A percentile compares a stretch with the other conserved stretches of the same genome.
These are phyloP conservation scores for Persicaria maculosa DNA, from an alignment of 148 eudicot genomes.

Conservation along the genomic window DNA sequence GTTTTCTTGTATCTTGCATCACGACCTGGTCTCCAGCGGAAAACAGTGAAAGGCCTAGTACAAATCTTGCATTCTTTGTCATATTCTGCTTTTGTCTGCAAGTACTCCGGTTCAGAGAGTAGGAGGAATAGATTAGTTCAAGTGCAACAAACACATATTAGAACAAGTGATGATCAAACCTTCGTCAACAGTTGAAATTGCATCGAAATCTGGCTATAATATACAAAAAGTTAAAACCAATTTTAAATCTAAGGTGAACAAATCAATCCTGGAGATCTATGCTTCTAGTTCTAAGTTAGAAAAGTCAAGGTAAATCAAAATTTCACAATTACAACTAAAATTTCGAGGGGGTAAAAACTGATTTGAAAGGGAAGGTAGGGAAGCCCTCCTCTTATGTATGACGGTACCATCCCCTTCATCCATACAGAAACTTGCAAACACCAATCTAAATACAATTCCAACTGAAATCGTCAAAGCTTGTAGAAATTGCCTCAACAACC, in stretches of 20 bases:
- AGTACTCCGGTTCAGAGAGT: background rate
- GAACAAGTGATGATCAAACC: background rate
- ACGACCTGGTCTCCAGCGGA: slow-evolving; percentile 98
- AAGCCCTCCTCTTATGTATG: background rate
- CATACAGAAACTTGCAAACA: background rate
- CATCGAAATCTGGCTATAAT: background rate
- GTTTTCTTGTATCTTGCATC: slow-evolving; percentile 91
- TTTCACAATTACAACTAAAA: background rate
- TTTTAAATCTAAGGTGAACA: too few relatives aligned
- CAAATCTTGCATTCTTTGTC: slow-evolving; percentile 97
- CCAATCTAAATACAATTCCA: background rate
- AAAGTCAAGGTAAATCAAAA: background rate
- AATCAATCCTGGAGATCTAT: too few relatives aligned
- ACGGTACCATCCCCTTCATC: background rate
- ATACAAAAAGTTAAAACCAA: background rate
- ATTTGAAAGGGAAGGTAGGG: too few relatives aligned
- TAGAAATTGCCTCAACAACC: too few relatives aligned
- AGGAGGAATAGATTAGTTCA: background rate
- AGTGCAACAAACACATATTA: background rate
- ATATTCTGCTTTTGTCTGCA: slow-evolving; percentile 79
- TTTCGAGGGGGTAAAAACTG: background rate
- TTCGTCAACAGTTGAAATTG: background rate
- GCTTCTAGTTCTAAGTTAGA: background rate
- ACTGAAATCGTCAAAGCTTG: background rate
- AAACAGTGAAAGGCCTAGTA: slow-evolving; percentile 90